Percentiles rank a stretch among this genome's conserved stretches.
phyloP scores from a whole-genome alignment of 176 grass and related monocot genomes.

The Puya raimondii region DNA sequence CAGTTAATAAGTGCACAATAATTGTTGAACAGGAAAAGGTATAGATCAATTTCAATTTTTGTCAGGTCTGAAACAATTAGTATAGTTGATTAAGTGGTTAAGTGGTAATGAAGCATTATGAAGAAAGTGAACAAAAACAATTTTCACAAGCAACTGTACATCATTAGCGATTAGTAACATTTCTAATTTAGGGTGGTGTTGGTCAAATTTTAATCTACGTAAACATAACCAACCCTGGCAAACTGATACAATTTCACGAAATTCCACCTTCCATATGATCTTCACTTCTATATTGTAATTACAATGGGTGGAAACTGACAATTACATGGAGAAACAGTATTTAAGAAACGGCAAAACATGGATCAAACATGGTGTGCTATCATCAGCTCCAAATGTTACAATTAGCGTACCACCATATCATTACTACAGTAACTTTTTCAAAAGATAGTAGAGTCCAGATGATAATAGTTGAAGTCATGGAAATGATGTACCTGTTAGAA shows the following conservation, averaged over 20 bases:
- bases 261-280: not conserved
- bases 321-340: not conserved
- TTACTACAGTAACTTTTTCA: not conserved
- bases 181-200: not conserved
- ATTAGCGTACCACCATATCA: constrained; percentile 6
- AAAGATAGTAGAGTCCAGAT: not conserved
- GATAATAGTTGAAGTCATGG: not conserved
- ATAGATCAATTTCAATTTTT: too few relatives aligned
- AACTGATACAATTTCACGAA: not conserved
- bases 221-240: not conserved
- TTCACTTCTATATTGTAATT: not conserved
- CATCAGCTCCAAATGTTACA: not conserved
- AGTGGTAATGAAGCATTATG: too few relatives aligned
- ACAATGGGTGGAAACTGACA: not conserved
- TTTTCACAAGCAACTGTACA: not conserved
- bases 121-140: too few relatives aligned
- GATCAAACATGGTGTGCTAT: not conserved
- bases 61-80: too few relatives aligned
- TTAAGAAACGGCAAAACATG: not conserved
- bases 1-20: too few relatives aligned
- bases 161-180: not conserved
- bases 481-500: constrained; percentile 67
- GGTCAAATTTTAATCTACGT: not conserved
- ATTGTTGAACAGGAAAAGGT: too few relatives aligned
- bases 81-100: too few relatives aligned